Base-by-base conservation (phyloP, 352 stramenopile genomes). In the Globisporangium spinosum region DNA sequence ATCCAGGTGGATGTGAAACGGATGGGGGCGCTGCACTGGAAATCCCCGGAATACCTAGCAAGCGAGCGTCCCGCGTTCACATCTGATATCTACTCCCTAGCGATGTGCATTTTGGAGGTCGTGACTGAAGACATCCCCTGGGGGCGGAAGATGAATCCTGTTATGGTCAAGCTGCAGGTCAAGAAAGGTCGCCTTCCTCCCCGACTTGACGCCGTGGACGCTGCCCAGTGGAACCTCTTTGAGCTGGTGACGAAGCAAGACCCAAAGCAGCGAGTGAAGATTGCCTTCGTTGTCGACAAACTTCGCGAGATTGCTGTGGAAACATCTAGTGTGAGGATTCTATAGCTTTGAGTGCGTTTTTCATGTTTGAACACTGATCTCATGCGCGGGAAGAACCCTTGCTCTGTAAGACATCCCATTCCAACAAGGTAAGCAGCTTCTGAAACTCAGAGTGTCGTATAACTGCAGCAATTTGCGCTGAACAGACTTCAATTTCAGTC, bases 141-240 rank as follows among this genome's bases (percentile, higher is more conserved):
- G 55, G 55, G 55, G 12, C 20, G 47, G 9, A 27, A 25, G 5
- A 55, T 55, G 47, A 55, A 8, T 12, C 47, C 47, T 10, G 25
- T 22, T 3, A 55, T 55, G 47, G 47, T 32, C 15, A 45, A 60
- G 29, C 29, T 60, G 13, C 55, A 60, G 27, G 34, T 45, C 20
- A 60, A 40, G 15, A 60, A 45, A n/a, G 55, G 55, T 45, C 55
- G 55, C 15, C 17, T 60, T 6, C 55, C 29, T 22, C 13, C 29
- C 20, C 55, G 27, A 4, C 29, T 29, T 25, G 6, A 15, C 29
- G n/a, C 1, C 27, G 47, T 60, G 55, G 7, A 20, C n/a, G 15
- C 34, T 20, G 29, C 34, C n/a, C 56, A 62, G n/a, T 51, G 56
- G 56, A 35, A 62, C 34, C 57, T 62, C 34, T 10, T 62, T n/a